Base-by-base conservation (phyloP, 2,329 filamentous ascomycete species). In the Aaosphaeria pasadenensis region DNA sequence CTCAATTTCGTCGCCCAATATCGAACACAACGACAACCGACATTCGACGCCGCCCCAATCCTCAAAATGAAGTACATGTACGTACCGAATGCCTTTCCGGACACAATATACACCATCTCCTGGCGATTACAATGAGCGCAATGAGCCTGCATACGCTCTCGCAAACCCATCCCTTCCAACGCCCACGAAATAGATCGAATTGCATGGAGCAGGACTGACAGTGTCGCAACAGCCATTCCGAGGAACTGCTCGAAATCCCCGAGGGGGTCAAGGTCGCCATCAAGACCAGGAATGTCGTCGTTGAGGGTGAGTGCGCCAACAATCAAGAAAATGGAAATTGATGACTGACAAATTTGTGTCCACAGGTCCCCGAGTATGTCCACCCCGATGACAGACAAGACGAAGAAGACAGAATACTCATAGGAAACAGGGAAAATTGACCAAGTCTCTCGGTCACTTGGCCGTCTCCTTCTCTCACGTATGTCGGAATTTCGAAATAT, bases 201-300 rank as follows among this genome's bases (percentile, higher is more conserved):
- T 45, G 47, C 48, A 49, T 42, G 50, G 50, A 58, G 50, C 40
- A 45, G 44, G 51, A 56, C 66, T 70, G 59, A 70, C 66, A 62
- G 55, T 53, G 55, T 56, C 48, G 52, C 51, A 47, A 64, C 54
- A 70, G 66, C 82, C 91, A 96, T 85, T 95, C 90, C 74, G 84
- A 92, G 82, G 92, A 99, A 86, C 83, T 84, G 80, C 84, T 99
- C 81, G 84, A 86, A 72, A 90, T 99, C 79, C 94, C 95, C 73
- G 90, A 96, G 78, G 89, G 91, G 60, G 94, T 99, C 86, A 96
- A 92, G 84, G 85, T 99, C 79, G 77, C 82, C 79, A 99, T 99
- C 84, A 96, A 96, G 84, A 94, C 92, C 72, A 86, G 94, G 76
- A 81, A 89, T 74, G 89, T 99, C 76, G 95, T 90, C 72, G 94